Percentiles rank a stretch among this genome's conserved stretches.
phyloP scores from a whole-genome alignment of 2,329 filamentous ascomycete genomes.

The Sclerotiophoma versabilis region DNA sequence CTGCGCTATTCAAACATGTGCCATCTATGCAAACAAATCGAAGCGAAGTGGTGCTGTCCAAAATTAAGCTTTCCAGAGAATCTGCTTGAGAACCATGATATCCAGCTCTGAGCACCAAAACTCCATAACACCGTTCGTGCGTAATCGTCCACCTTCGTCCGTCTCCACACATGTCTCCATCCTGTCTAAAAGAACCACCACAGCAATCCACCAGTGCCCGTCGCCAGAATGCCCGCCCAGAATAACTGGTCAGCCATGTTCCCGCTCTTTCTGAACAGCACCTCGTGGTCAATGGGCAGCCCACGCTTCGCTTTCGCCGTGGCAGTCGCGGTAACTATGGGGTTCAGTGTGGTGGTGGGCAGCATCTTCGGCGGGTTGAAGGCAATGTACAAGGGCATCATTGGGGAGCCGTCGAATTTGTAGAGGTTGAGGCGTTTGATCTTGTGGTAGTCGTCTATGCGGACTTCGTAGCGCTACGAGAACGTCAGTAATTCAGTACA shows the following conservation, averaged over 20 bases:
- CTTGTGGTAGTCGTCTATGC: slow-evolving; percentile 67
- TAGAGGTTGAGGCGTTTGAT: slow-evolving; percentile 70
- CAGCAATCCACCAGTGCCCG: slow-evolving; percentile 56
- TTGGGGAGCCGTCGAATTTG: slow-evolving; percentile 67
- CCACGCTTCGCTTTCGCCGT: slow-evolving; percentile 48
- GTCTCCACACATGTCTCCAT: background rate
- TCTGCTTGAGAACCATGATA: background rate
- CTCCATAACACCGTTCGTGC: slow-evolving; percentile 6
- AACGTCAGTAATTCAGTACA: background rate
- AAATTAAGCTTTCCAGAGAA: background rate
- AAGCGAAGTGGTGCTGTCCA: background rate
- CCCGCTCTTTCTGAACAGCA: slow-evolving; percentile 44
- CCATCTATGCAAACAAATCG: background rate
- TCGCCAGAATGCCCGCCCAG: slow-evolving; percentile 60
- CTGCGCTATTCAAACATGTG: slow-evolving; percentile 1
- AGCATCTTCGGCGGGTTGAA: slow-evolving; percentile 72
- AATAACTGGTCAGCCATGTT: slow-evolving; percentile 55
- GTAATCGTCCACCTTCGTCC: background rate
- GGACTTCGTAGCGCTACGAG: slow-evolving; percentile 53
- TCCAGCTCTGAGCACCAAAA: background rate
- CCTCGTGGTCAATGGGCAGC: slow-evolving; percentile 52
- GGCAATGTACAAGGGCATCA: slow-evolving; percentile 72
- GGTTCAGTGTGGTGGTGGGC: slow-evolving; percentile 71
- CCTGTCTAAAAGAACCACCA: slow-evolving; percentile 54
- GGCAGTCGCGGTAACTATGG: slow-evolving; percentile 50